Evolutionary conservation across 2,329 filamentous ascomycete genomes (phyloP).

Genomic region (Xylariaceae sp.): DNA sequence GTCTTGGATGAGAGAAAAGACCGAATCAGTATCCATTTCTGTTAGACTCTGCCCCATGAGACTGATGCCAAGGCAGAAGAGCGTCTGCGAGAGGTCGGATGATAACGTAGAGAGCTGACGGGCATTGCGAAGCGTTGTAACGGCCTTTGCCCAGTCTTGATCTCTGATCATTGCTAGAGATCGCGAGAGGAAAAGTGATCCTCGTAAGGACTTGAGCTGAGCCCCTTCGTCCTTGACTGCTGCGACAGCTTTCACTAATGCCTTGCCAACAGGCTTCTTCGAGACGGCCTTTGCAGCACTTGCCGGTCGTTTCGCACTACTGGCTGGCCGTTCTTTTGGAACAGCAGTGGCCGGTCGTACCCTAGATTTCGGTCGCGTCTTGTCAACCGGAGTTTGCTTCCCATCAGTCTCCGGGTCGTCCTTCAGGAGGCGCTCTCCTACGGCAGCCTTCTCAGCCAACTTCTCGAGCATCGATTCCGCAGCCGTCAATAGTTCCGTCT

Average conservation of each 20-base stretch:
- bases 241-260: constrained; percentile 11
- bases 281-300: constrained; percentile 12
- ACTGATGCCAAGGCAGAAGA: constrained; percentile 61
- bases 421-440: constrained; percentile 8
- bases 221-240: constrained; percentile 28
- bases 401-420: constrained; percentile 36
- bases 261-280: constrained; percentile 29
- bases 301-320: constrained; percentile 16
- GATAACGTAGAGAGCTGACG: constrained; percentile 40
- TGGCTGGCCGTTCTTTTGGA: constrained; percentile 14
- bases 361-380: constrained; percentile 25
- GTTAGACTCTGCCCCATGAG: constrained; percentile 64
- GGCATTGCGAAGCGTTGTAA: constrained; percentile 48
- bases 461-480: constrained; percentile 45
- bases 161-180: constrained; percentile 44
- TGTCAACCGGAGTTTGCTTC: constrained; percentile 33
- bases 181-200: constrained; percentile 38
- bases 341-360: constrained; percentile 20
- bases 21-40: constrained; percentile 70
- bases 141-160: constrained; percentile 54
- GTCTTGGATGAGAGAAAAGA: constrained; percentile 85
- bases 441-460: constrained; percentile 27
- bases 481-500: constrained; percentile 40
- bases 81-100: constrained; percentile 41
- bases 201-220: constrained; percentile 36